Evolutionary conservation across 495 filamentous ascomycete genomes (phyloP), one percentile per base, ranked within the genome.

Genomic region (Daldinia grandis): DNA sequence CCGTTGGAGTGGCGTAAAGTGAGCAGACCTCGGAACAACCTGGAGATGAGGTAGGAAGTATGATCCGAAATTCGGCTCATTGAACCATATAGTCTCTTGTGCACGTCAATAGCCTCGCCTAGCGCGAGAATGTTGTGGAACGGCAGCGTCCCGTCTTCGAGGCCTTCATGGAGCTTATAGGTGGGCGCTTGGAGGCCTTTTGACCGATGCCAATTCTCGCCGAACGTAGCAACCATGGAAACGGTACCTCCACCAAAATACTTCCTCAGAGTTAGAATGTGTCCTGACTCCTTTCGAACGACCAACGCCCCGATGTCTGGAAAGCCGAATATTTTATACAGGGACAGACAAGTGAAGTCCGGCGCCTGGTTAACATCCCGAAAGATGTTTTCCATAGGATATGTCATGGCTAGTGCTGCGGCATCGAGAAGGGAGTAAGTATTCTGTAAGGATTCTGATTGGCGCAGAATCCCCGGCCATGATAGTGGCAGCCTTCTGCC

Each of bases 301-400:
- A 93, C 84, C 24, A 94, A 76, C 5, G 86, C 91, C 1, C 92
- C 92, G 15, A 95, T 82, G 61, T 94, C 89, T 0, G 92, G 92
- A 62, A 92, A 92, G 14, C 92, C 92, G 74, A 94, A 94, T 58
- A 94, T 91, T 78, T 95, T 95, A 78, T 94, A 93, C 74, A 94
- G 88, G 8, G 89, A 91, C 24, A 93, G 64, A 37, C 86, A 87
- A 6, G 83, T 87, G 66, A 94, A 94, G 70, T 95, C 92, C 0
- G 91, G 91, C 9, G 91, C 89, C 17, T 75, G 78, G 9, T 82
- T 79, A 2, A 85, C 72, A 64, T 93, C 82, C 47, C 81, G 84
- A 27, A 95, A 84, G 33, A 83, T 76, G 35, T 55, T 68, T 68
- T 87, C 84, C 62, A 94, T 78, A 3, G 85, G 86, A 3, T 83